Conservation (phyloP, 441 rosid species). For the Mallotus repandus region DNA sequence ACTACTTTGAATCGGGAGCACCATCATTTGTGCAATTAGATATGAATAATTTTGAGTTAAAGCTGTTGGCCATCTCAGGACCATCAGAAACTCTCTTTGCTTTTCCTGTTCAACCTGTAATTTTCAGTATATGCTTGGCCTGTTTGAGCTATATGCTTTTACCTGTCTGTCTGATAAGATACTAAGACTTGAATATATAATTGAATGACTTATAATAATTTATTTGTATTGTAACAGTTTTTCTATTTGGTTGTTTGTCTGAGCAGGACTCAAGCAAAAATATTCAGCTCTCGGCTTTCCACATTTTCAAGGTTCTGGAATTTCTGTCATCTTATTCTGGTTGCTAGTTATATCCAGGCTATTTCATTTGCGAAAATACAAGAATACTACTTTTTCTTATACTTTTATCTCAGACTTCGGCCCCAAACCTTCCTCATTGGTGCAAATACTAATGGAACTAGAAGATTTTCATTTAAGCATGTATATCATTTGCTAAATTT, state of each 20-base stretch:
- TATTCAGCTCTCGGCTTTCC: slow-evolving; percentile 89
- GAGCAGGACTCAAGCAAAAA: slow-evolving; percentile 94
- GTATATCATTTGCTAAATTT: background rate
- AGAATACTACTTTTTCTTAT: too few relatives aligned
- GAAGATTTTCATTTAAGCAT: background rate
- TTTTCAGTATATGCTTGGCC: background rate
- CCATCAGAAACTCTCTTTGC: background rate
- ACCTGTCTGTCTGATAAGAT: slow-evolving; percentile 7
- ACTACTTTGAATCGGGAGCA: background rate
- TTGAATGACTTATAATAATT: background rate
- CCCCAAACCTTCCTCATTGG: too few relatives aligned
- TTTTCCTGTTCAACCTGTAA: background rate
- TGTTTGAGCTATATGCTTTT: background rate
- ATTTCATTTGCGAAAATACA: too few relatives aligned
- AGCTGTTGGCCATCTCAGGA: background rate
- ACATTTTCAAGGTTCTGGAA: slow-evolving; percentile 81
- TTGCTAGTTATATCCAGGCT: background rate
- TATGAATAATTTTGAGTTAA: too few relatives aligned
- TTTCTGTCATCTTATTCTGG: slow-evolving; percentile 18
- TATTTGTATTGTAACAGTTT: background rate
- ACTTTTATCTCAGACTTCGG: too few relatives aligned
- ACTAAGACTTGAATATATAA: background rate
- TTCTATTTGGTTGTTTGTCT: slow-evolving; percentile 23
- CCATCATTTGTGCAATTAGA: too few relatives aligned
- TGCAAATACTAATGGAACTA: background rate